Conservation (phyloP, 352 stramenopile genomes). For the Phytophthora podocarpi region DNA sequence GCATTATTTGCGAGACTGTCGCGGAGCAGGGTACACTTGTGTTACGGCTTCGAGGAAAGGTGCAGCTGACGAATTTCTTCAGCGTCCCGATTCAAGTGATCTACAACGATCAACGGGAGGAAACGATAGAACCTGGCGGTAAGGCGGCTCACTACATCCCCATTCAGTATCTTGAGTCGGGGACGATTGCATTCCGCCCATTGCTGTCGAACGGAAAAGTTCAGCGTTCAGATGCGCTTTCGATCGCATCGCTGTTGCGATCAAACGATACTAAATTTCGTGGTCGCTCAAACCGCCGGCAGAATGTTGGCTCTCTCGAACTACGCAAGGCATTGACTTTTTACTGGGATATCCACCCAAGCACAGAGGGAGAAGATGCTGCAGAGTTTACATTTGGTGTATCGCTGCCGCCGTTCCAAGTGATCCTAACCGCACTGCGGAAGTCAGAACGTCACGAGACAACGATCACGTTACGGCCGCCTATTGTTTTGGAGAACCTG, state of each 20-base stretch:
- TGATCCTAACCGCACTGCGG: slow-evolving; percentile 69
- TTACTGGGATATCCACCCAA: slow-evolving; percentile 75
- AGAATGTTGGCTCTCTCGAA: slow-evolving; percentile 64
- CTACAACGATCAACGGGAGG: slow-evolving; percentile 71
- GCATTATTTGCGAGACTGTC: slow-evolving; percentile 86
- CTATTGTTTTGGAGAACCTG: slow-evolving; percentile 79
- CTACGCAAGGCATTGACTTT: slow-evolving; percentile 73
- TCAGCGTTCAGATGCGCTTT: slow-evolving; percentile 59
- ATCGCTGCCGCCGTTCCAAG: slow-evolving; percentile 69
- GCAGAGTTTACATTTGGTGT: slow-evolving; percentile 44
- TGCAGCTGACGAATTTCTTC: slow-evolving; percentile 81
- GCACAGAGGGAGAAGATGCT: slow-evolving; percentile 4
- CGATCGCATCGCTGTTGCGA: slow-evolving; percentile 63
- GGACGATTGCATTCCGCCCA: slow-evolving; percentile 77
- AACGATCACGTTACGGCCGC: slow-evolving; percentile 66
- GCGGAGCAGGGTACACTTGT: slow-evolving; percentile 86
- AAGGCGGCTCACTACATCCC: slow-evolving; percentile 72
- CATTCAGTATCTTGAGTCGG: slow-evolving; percentile 77
- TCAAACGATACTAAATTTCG: slow-evolving; percentile 37
- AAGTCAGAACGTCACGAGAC: slow-evolving; percentile 84
- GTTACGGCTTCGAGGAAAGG: slow-evolving; percentile 75
- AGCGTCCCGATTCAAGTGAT: slow-evolving; percentile 71
- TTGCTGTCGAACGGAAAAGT: slow-evolving; percentile 62
- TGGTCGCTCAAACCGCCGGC: slow-evolving; percentile 32
- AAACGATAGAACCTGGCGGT: slow-evolving; percentile 54